Base-by-base conservation (phyloP, 2,329 filamentous ascomycete species). In the Aspergillus thermomutatus region DNA sequence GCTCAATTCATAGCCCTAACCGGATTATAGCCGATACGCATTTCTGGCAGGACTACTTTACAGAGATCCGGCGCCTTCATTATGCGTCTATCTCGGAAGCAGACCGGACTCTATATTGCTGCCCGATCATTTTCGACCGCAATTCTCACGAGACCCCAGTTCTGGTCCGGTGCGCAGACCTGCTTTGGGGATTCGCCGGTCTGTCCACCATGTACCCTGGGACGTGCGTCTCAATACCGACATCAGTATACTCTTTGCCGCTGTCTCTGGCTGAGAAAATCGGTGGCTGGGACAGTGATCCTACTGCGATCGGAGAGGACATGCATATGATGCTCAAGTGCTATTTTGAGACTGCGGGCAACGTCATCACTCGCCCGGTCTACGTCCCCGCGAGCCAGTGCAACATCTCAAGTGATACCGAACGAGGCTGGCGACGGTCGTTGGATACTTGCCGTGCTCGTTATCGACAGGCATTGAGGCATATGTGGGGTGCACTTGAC, bases 321-420 rank as follows among this genome's bases (percentile, higher is more conserved):
- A 73, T 90, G 66, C 88, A 91, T 75, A 90, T 90, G 88, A 88
- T 88, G 68, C 79, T 90, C 60, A 90, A 90, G 77, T 90, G 87
- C 70, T 90, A 90, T 76, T 90, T 90, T 62, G 85, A 87, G 1
- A 80, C 89, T 19, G 88, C 87, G 59, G 88, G 88, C 3, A 85
- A 89, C 67, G 69, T 90, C 53, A 85, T 85, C 11, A 82, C 83
- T 49, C 80, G 82, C 50, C 84, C 87, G 3, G 80, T 91, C 28
- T 76, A 87, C 63, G 87, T 85, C 59, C 87, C 88, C 2, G 86
- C 89, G 56, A 90, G 85, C 6, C 31, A 37, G 31, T 37, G 31
- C 31, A 37, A 37, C 14, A 14, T 37, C 5, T 17, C 31, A 6
- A 37, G 31, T 3, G 31, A 37, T 37, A 37, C 31, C 3, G 31